Evolutionary conservation across 768 basidiomycete species (phyloP).

Genomic region (Candolleomyces aberdarensis): DNA sequence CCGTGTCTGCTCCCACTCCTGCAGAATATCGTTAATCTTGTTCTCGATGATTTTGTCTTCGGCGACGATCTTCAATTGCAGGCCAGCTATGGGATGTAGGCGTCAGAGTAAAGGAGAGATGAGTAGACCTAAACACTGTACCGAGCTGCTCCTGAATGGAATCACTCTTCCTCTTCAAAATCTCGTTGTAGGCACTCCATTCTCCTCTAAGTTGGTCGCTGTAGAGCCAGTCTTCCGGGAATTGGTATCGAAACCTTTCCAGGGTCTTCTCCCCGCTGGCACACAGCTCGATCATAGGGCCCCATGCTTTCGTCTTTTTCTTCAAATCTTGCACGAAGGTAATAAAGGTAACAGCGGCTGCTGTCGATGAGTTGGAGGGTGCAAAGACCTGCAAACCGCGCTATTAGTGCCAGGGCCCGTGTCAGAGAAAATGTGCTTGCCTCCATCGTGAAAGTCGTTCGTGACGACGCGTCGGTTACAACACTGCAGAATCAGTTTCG

Average conservation of each 20-base stretch:
- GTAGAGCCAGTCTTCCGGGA: conserved; percentile 96
- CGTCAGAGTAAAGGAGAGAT: not conserved
- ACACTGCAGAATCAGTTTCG: not conserved
- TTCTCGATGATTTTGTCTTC: conserved; percentile 98
- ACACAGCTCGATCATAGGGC: conserved; percentile 92
- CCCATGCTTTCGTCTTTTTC: conserved; percentile 95
- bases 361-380: conserved; percentile 88
- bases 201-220: conserved; percentile 96
- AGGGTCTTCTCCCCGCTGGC: conserved; percentile 95
- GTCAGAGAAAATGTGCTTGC: conserved; percentile 20
- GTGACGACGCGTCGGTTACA: conserved; percentile 33
- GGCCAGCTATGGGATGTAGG: conserved; percentile 60
- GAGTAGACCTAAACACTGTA: conserved; percentile 29
- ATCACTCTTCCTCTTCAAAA: conserved; percentile 95
- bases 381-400: conserved; percentile 52
- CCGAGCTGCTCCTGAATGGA: conserved; percentile 98
- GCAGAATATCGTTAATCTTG: conserved; percentile 86
- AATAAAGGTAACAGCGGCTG: conserved; percentile 97
- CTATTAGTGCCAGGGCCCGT: conserved; percentile 2
- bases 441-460: conserved; percentile 36
- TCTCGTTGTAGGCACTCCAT: conserved; percentile 98
- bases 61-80: conserved; percentile 99
- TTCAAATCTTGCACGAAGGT: conserved; percentile 99
- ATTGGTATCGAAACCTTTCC: conserved; percentile 95
- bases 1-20: conserved; percentile 94